Conservation (phyloP, 805 yeast genomes). For the Ogataea nitratoaversa region DNA sequence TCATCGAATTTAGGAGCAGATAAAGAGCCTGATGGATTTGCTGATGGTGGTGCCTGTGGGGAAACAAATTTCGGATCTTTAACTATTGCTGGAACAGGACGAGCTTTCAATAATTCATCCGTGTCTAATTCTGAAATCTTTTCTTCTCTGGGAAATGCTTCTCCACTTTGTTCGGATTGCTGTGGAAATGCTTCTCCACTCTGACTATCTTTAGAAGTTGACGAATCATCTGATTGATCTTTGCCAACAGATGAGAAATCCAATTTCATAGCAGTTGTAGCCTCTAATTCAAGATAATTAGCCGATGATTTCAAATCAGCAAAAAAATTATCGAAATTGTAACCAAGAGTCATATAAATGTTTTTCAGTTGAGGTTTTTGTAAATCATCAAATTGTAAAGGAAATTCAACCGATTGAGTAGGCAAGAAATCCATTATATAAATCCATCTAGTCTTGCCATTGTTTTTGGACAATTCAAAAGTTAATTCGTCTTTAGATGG, state of each 20-base stretch:
- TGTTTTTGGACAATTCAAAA: slow-evolving; percentile 1
- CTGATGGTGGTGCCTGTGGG: slow-evolving; percentile 1
- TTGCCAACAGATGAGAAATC: background rate
- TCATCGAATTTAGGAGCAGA: slow-evolving; percentile 50
- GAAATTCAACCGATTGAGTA: background rate
- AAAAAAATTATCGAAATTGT: slow-evolving; percentile 4
- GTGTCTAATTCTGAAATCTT: background rate
- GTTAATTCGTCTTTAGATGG: background rate
- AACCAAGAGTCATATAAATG: slow-evolving; percentile 2
- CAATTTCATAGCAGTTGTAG: slow-evolving; percentile 1
- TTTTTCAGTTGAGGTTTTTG: slow-evolving; percentile 1
- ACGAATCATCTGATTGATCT: background rate
- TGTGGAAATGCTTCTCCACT: background rate
- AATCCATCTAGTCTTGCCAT: slow-evolving; percentile 4
- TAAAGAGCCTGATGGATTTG: slow-evolving; percentile 17
- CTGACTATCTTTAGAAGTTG: background rate
- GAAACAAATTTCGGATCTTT: background rate
- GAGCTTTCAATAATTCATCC: background rate
- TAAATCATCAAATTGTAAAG: slow-evolving; percentile 1
- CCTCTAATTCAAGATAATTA: background rate
- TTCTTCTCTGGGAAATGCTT: too few relatives aligned
- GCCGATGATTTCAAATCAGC: background rate
- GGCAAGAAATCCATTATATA: background rate
- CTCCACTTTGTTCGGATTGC: too few relatives aligned
- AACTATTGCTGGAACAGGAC: background rate